Evolutionary conservation across 192 early-diverging fungal genomes (phyloP), one percentile per base, ranked within the genome.

Genomic region (Haplosporangium gracile): DNA sequence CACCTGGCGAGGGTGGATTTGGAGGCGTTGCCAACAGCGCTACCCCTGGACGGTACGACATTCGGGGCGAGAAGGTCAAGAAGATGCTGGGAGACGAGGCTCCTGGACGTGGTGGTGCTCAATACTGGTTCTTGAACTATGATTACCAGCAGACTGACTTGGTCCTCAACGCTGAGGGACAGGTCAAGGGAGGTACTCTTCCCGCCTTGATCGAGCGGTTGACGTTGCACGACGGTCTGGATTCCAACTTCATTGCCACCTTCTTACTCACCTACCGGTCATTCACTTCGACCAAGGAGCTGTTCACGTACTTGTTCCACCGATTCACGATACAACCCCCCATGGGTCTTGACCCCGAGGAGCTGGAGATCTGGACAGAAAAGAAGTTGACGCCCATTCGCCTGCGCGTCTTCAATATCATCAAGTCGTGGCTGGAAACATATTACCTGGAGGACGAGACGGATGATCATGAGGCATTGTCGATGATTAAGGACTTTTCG

Each of bases 241-340:
- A 99, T 78, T 89, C 94, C 63, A 94, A 94, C 86, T 99, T 97
- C 89, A 95, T 93, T 69, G 93, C 92, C n/a, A 96, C 97, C 0
- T 99, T 99, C 85, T 83, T 99, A 76, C 90, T 99, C 39, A 98
- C 98, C 10, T 99, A 98, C 91, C 96, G 96, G 26, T 97, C 97
- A 22, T 99, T 99, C 83, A 95, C 95, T 5, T 93, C 93, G 3
- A 94, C 97, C 8, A 90, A 90, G 18, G 95, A 96, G 70, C 92
- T 99, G 38, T 92, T 98, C 55, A 90, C 91, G 0, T 80, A 92
- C 24, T 90, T 99, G 68, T 93, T 94, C 83, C 85, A 87, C 39
- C 94, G 98, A 74, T 99, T 96, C 88, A 88, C 91, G 57, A 94
- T 99, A 51, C 81, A 90, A 76, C 94, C 97, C 15, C 97, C 97